A percentile compares a stretch with the other conserved stretches of the same genome.
These are phyloP conservation scores for Xylaria flabelliformis DNA, from an alignment of 495 filamentous ascomycete species.

Conservation along the genomic window DNA sequence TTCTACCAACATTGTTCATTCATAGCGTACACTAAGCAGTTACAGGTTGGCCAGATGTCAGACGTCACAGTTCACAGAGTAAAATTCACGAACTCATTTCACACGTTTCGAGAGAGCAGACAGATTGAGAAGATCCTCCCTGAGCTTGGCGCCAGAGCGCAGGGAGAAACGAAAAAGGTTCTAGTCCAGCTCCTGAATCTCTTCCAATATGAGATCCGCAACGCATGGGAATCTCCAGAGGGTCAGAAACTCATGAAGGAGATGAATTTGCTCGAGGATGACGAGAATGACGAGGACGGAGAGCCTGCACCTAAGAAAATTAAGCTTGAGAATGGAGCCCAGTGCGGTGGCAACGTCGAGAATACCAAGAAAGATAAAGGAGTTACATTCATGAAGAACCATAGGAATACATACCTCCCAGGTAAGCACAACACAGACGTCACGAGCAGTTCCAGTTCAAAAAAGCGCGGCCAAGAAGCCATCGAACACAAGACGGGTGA, in stretches of 20 bases:
- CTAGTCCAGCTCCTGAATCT: slow-evolving; percentile 36
- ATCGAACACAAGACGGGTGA: not conserved
- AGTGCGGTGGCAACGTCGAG: not conserved
- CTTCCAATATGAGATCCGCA: slow-evolving; percentile 32
- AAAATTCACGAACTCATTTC: slow-evolving; percentile 37
- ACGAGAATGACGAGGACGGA: slow-evolving; percentile 11
- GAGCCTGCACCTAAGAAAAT: not conserved
- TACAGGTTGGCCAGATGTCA: slow-evolving; percentile 36
- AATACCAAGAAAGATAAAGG: not conserved
- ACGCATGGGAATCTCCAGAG: slow-evolving; percentile 32
- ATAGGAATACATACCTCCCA: not conserved
- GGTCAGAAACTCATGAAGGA: slow-evolving; percentile 26
- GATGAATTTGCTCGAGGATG: slow-evolving; percentile 25
- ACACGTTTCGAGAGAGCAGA: slow-evolving; percentile 36
- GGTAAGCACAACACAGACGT: not conserved
- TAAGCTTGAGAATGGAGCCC: slow-evolving; percentile 7
- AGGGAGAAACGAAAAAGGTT: slow-evolving; percentile 28
- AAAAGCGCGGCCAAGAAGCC: slow-evolving; percentile 17
- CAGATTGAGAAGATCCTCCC: slow-evolving; percentile 40
- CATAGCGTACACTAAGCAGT: slow-evolving; percentile 24
- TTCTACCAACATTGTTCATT: not conserved
- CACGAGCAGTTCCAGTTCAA: not conserved
- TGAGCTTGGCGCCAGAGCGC: slow-evolving; percentile 34
- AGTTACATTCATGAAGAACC: not conserved
- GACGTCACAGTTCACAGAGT: slow-evolving; percentile 35